These are phyloP conservation scores for Dacryopinax primogenitus DNA, from an alignment of 768 basidiomycete genomes.

Conservation along the genomic window DNA sequence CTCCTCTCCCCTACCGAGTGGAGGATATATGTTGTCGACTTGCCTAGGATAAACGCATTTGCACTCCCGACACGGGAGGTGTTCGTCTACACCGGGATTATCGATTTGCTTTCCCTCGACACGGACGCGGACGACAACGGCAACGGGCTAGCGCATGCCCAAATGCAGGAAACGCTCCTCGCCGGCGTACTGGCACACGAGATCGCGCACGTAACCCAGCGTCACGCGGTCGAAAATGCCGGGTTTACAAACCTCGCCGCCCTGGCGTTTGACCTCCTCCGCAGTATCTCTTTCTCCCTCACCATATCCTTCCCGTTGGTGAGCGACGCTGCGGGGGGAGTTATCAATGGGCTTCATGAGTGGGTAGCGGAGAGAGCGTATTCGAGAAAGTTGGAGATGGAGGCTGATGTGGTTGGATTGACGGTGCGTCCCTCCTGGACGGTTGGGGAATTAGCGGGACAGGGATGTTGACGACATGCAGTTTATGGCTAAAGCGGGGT, in stretches of 20 bases:
- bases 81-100: conserved; percentile 34
- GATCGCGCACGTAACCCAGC: conserved; percentile 30
- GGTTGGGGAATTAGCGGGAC: too few species aligned
- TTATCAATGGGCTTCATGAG: conserved; percentile 31
- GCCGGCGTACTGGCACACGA: conserved; percentile 34
- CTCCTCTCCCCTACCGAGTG: conserved; percentile 28
- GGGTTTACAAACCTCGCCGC: conserved; percentile 32
- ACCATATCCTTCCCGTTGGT: conserved; percentile 36
- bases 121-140: conserved; percentile 27
- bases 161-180: too few species aligned
- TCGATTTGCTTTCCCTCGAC: conserved; percentile 27
- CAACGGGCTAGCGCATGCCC: too few species aligned
- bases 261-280: conserved; percentile 34
- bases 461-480: conserved; percentile 13
- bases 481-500: conserved; percentile 36
- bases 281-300: conserved; percentile 31
- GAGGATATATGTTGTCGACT: conserved; percentile 33
- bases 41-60: conserved; percentile 31
- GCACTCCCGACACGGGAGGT: conserved; percentile 33
- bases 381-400: conserved; percentile 33
- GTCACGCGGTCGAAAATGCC: conserved; percentile 36
- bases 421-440: conserved; percentile 22
- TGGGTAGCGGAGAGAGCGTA: conserved; percentile 31
- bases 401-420: conserved; percentile 34
- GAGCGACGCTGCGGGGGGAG: conserved; percentile 29